Base-by-base conservation (phyloP, 228 moss, liverwort and hornwort genomes). In the Sphagnum fallax region DNA sequence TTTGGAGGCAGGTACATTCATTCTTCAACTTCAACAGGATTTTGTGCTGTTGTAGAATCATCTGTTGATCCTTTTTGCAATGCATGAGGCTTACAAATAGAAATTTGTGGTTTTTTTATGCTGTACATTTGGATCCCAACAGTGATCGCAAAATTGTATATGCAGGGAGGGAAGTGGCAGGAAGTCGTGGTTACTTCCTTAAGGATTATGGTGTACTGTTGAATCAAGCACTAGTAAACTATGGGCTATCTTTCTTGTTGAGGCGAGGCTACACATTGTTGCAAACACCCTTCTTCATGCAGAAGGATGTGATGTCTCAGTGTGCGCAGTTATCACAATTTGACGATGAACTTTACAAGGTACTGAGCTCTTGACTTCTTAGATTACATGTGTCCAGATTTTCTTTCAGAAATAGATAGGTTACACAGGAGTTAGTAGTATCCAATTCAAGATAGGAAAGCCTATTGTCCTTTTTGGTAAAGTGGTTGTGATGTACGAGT, bases 291-390 rank as follows among this genome's bases (percentile, higher is more conserved):
- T 64, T 18, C 6, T 64, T 64, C 47, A 64, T 64, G 64, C 18
- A 32, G 6, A 32, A 64, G 47, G 78, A 81, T 61, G 81, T 85
- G 10, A 85, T 85, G 85, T 76, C 49, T 48, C 72, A 85, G 69
- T 81, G 81, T 75, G 81, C 81, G 13, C 81, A 85, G 76, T 48
- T 85, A 60, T 74, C 85, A 61, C 81, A 85, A 66, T 85, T 85
- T 71, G 81, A 85, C 14, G 85, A 85, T 64, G 81, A 85, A 63
- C 79, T 85, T 47, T 85, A 85, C 68, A 85, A 85, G 79, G 84
- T 84, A 50, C 6, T 5, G 7, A 55, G 8, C 55, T 12, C 8
- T 55, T 8, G 8, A 8, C 55, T 55, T 55, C 55, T 1, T 55
- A 8, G 8, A 55, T 55, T 55, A 55, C 9, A 1, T 55, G 55